Conservation (phyloP, 108 stramenopile genomes). For the Skeletonema menzelii region DNA sequence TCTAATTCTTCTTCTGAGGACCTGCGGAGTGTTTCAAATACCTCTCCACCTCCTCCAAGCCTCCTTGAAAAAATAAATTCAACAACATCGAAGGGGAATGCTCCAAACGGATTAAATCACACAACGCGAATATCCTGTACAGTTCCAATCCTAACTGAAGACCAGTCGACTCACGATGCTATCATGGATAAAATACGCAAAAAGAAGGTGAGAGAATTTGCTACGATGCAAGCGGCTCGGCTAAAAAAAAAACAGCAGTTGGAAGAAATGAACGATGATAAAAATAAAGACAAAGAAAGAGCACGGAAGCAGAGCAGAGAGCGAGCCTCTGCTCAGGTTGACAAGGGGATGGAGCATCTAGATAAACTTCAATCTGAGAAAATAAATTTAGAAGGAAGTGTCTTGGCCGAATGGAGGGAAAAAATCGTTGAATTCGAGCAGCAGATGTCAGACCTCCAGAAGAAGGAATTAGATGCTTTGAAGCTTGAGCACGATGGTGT, state of each 20-base stretch:
- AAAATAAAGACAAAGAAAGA: neutral
- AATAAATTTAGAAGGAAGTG: constrained; percentile 7
- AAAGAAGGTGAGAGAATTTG: constrained; percentile 15
- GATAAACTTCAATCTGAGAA: constrained; percentile 10
- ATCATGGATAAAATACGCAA: constrained; percentile 13
- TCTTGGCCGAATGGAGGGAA: constrained; percentile 18
- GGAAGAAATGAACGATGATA: neutral
- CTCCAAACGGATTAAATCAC: constrained; percentile 14
- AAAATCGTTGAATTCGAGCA: constrained; percentile 20
- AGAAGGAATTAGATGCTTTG: constrained; percentile 10
- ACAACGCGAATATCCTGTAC: constrained; percentile 15
- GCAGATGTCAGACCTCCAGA: constrained; percentile 2
- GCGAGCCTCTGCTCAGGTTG: neutral
- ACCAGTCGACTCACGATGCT: constrained; percentile 26
- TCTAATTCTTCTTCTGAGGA: neutral
- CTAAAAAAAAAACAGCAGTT: constrained; percentile 11
- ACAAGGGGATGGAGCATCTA: constrained; percentile 8
- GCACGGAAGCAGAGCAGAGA: neutral
- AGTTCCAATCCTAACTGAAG: constrained; percentile 27
- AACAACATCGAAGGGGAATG: constrained; percentile 7
- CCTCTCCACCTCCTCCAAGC: neutral
- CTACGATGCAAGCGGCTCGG: constrained; percentile 5
- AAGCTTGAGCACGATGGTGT: constrained; percentile 16
- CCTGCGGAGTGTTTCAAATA: neutral
- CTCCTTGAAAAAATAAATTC: neutral